Evolutionary conservation across 805 yeast species (phyloP), one percentile per base, ranked within the genome.

Genomic region (Hemisphaericaspora nanyangensis): DNA sequence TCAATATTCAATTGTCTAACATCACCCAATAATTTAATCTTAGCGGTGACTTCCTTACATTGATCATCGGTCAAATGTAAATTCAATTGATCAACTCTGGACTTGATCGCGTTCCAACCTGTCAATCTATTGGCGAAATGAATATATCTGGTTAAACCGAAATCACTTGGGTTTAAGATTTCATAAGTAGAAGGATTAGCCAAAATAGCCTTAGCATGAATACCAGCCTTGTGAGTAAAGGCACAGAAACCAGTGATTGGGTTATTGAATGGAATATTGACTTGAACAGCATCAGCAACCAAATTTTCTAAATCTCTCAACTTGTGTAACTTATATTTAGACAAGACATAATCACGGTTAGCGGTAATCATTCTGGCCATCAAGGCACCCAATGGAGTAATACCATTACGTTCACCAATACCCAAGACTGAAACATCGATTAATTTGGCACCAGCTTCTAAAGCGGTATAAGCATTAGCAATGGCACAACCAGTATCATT

Each of bases 171-270:
- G 49, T 72, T 71, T 55, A 76, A 65, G 52, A 76, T 76, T 60
- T 76, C 82, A 54, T 76, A 76, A 10, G 81, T 76, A n/a, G 80
- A 72, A 35, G 82, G 82, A 60, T 76, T 76, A 37, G 82, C 81
- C 48, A 76, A 68, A 41, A 76, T 76, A 35, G 81, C 81, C 58
- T 76, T 75, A 41, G 82, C 81, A 46, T 76, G 82, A 46, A 76
- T 75, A 58, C 82, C 82, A 17, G 82, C 82, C 62, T 76, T 76
- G 59, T 76, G 82, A 31, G 82, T 76, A 60, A 76, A 76, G 31
- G 82, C 80, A 65, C 81, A 76, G 68, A 76, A 76, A 15, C 82
- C 82, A 33, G 82, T 76, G 52, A 76, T 75, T 44, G 82, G 82
- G 60, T 76, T 76, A 63, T 76, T 76, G 65, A 76, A 76, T 17